A percentile compares a stretch with the other conserved stretches of the same genome.
Evolutionary conservation across 2,329 filamentous ascomycete species (phyloP).

Genomic region (Fusarium agapanthi): DNA sequence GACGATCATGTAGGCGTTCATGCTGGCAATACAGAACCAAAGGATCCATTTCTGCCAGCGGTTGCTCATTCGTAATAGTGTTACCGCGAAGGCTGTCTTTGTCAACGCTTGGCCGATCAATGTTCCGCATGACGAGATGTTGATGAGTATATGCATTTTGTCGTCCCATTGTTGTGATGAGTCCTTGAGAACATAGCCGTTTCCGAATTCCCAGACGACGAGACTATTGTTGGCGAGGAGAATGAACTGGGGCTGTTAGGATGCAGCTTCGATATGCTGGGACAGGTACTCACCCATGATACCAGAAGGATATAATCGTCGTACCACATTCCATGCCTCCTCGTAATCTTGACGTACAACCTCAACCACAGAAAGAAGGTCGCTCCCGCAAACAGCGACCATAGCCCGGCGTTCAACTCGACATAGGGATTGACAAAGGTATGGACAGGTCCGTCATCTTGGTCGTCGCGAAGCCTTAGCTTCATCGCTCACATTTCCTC

Average conservation of each 20-base stretch:
- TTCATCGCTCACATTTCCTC: conserved; percentile 36
- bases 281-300: conserved; percentile 45
- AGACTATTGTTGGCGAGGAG: conserved; percentile 56
- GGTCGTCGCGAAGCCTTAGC: conserved; percentile 36
- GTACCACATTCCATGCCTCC: conserved; percentile 50
- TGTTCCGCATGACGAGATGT: conserved; percentile 50
- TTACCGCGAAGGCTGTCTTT: conserved; percentile 51
- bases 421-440: conserved; percentile 41
- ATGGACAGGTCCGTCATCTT: conserved; percentile 35
- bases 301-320: conserved; percentile 51
- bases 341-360: conserved; percentile 48
- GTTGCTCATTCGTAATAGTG: conserved; percentile 54
- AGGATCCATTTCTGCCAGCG: conserved; percentile 53
- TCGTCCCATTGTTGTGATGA: conserved; percentile 57
- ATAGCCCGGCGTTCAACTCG: conserved; percentile 47
- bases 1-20: conserved; percentile 58
- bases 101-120: conserved; percentile 48
- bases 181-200: conserved; percentile 54
- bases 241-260: conserved; percentile 46
- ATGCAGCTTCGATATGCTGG: background rate
- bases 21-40: conserved; percentile 59
- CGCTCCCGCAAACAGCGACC: conserved; percentile 46
- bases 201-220: conserved; percentile 57
- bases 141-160: conserved; percentile 62
- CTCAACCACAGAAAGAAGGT: conserved; percentile 44